Evolutionary conservation across 768 basidiomycete genomes (phyloP).

Genomic region (Floccularia luteovirens): DNA sequence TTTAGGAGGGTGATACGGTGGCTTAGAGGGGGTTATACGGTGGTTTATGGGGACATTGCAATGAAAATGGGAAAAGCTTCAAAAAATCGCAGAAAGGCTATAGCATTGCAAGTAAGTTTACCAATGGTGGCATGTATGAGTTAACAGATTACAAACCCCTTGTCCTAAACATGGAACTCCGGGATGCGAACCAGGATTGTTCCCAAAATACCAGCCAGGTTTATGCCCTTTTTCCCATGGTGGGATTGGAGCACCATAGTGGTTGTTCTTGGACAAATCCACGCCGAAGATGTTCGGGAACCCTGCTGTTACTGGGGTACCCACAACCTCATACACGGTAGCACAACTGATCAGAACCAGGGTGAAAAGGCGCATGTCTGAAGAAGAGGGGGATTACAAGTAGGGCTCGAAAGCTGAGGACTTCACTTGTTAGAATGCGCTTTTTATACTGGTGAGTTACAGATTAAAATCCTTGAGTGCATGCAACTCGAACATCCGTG

Average conservation of each 20-base stretch:
- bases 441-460: too few species aligned
- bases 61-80: not conserved
- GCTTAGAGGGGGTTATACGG: too few species aligned
- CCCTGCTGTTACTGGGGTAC: conserved; percentile 4
- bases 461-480: too few species aligned
- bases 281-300: conserved; percentile 4
- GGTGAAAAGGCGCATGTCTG: too few species aligned
- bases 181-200: conserved; percentile 13
- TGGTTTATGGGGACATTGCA: not conserved
- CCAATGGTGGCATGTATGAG: not conserved
- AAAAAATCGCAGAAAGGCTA: conserved; percentile 1
- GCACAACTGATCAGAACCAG: too few species aligned
- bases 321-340: too few species aligned
- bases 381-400: too few species aligned
- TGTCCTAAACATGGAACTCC: conserved; percentile 14
- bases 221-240: conserved; percentile 19
- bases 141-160: conserved; percentile 7
- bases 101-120: not conserved
- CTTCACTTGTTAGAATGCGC: too few species aligned
- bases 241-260: conserved; percentile 24
- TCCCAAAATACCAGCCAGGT: conserved; percentile 33
- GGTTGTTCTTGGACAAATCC: conserved; percentile 12
- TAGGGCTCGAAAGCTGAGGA: too few species aligned
- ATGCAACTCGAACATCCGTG: too few species aligned
- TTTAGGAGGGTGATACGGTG: not conserved